Base-by-base conservation (phyloP, 768 basidiomycete genomes). In the Tricholoma terreum region DNA sequence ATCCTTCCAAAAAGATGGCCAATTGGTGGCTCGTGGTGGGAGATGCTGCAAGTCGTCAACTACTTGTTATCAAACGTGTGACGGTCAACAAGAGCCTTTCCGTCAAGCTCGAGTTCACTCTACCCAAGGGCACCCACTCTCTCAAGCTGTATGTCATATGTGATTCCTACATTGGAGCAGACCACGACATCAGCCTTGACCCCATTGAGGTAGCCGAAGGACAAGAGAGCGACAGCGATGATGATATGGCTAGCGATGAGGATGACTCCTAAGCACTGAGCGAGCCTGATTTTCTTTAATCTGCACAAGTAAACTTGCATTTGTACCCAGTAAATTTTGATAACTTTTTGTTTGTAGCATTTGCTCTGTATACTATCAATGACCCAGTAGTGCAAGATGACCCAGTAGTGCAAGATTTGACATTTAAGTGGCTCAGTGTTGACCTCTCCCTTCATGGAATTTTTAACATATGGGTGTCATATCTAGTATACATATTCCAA, bases 1-100 rank as follows among this genome's bases (percentile, higher is more conserved):
- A 90, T 77, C 96, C 96, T 0, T 78, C 75, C 54, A 89, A 87
- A 73, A 98, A 98, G 79, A 83, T 93, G 72, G 85, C 90, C 56
- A 94, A 94, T 66, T 98, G 95, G 96, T 98, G 95, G 95, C 81
- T 98, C 33, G 94, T 98, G 48, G 80, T 98, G 11, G 94, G 93
- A n/a, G 90, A 95, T 52, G 80, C 87, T 5, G 77, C 77, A 33
- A 86, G 84, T n/a, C 84, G 86, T 35, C 89, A 93, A 63, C 77
- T 99, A 11, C 86, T 93, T 4, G 78, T 92, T 74, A 77, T 86
- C 74, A 96, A 97, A 77, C 88, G 88, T 42, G 92, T 98, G 30
- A 96, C 96, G 0, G 84, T 94, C 80, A 91, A 79, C 84, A 95
- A 82, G 77, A 87, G 70, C 62, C 81, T 98, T n/a, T 75, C 77